Evolutionary conservation across 495 filamentous ascomycete genomes (phyloP).

Genomic region (Penicillium psychrofluorescens): DNA sequence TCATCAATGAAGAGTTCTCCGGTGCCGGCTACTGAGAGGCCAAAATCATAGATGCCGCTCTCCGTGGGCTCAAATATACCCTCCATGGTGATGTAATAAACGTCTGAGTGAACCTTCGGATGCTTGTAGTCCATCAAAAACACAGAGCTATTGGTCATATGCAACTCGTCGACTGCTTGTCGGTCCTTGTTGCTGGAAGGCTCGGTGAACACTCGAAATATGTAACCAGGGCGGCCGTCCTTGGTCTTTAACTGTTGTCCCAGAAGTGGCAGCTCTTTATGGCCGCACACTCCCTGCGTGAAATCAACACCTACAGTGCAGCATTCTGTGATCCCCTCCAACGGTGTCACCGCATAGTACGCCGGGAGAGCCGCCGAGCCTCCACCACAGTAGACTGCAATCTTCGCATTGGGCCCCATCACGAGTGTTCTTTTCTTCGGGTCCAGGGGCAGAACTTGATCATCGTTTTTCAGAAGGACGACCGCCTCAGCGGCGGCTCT

Average conservation of each 20-base stretch:
- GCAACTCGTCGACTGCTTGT: conserved; percentile 38
- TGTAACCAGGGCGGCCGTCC: conserved; percentile 42
- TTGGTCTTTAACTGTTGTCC: conserved; percentile 35
- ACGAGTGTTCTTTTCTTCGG: conserved; percentile 54
- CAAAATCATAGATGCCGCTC: conserved; percentile 60
- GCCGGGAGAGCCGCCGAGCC: conserved; percentile 67
- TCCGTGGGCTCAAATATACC: conserved; percentile 47
- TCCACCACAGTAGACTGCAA: conserved; percentile 66
- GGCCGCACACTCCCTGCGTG: conserved; percentile 46
- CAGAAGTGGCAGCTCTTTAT: conserved; percentile 49
- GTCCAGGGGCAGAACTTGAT: conserved; percentile 51
- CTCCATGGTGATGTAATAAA: conserved; percentile 52
- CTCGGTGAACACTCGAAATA: conserved; percentile 49
- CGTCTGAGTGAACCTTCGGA: conserved; percentile 31
- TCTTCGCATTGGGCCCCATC: conserved; percentile 72
- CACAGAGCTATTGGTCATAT: conserved; percentile 40
- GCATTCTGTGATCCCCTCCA: conserved; percentile 48
- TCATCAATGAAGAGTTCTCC: conserved; percentile 61
- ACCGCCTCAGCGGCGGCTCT: conserved; percentile 57
- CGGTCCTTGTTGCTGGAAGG: conserved; percentile 32
- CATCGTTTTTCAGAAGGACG: conserved; percentile 69
- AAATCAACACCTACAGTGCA: conserved; percentile 29
- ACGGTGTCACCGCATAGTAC: conserved; percentile 63
- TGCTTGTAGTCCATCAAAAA: conserved; percentile 57
- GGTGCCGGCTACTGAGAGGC: conserved; percentile 64